These are phyloP conservation scores for Phytophthora sansomeana DNA, from an alignment of 352 stramenopile species.

Conservation along the genomic window DNA sequence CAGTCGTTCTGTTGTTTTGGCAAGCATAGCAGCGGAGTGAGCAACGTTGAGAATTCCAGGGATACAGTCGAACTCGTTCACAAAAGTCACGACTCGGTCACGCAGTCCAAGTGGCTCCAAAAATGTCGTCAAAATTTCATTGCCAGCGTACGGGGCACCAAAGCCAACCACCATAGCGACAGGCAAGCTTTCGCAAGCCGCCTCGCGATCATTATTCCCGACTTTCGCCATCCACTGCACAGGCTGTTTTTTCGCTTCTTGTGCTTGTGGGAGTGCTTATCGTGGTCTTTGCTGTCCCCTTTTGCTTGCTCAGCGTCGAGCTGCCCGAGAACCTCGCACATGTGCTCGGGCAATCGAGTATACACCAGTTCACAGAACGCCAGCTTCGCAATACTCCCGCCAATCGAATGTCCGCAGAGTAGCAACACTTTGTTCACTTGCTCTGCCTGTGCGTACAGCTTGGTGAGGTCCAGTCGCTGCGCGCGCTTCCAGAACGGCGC, in stretches of 20 bases:
- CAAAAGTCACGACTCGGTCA: conserved; percentile 73
- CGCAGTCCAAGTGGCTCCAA: conserved; percentile 53
- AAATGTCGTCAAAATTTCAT: conserved; percentile 55
- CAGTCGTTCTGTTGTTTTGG: conserved; percentile 79
- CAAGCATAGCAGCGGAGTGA: conserved; percentile 74
- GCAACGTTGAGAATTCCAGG: conserved; percentile 82
- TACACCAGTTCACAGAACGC: conserved; percentile 77
- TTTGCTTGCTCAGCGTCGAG: conserved; percentile 54
- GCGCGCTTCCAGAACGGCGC: conserved; percentile 79
- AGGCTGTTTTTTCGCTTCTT: conserved; percentile 32
- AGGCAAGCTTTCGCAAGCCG: conserved; percentile 30
- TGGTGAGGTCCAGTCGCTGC: conserved; percentile 57
- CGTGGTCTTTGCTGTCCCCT: conserved; percentile 34
- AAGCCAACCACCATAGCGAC: conserved; percentile 74
- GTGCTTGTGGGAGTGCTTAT: conserved; percentile 31
- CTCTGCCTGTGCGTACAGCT: conserved; percentile 48
- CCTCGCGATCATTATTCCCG: conserved; percentile 19
- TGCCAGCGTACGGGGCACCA: conserved; percentile 72
- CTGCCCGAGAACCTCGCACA: conserved; percentile 56
- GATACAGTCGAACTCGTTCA: conserved; percentile 89
- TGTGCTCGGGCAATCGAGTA: conserved; percentile 48
- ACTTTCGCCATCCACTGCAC: conserved; percentile 30
- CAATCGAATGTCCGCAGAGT: conserved; percentile 80
- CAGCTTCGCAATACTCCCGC: conserved; percentile 79
- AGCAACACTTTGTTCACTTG: conserved; percentile 65